A percentile compares a stretch with the other conserved stretches of the same genome.
These are phyloP conservation scores for Dictyostelium discoideum DNA, from an alignment of 78 protist genomes.

Conservation along the genomic window DNA sequence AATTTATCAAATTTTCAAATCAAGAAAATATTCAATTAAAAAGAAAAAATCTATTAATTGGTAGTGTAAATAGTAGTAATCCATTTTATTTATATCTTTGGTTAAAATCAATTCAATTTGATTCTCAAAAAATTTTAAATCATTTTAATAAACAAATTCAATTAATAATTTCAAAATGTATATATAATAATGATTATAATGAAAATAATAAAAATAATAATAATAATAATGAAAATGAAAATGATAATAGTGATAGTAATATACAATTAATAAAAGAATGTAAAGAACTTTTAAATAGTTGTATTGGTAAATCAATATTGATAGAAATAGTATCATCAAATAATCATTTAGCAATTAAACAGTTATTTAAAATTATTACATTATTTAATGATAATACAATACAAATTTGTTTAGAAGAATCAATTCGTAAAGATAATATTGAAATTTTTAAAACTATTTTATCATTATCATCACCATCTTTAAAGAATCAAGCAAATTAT, in stretches of 20 bases:
- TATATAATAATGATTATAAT: neutral
- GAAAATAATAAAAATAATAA: neutral
- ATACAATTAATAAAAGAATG: too few relatives aligned
- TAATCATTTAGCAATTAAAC: neutral
- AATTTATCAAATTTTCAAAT: neutral
- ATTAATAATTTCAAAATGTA: neutral
- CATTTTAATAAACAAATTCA: neutral
- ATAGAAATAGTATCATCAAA: neutral
- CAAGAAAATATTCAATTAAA: neutral
- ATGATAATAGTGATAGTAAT: too few relatives aligned
- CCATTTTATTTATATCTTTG: conserved; percentile 12
- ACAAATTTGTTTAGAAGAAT: neutral
- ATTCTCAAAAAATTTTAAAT: neutral
- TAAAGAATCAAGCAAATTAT: too few relatives aligned
- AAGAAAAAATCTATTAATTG: neutral
- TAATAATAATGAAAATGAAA: too few relatives aligned
- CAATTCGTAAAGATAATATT: neutral
- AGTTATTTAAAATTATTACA: neutral
- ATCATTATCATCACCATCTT: neutral
- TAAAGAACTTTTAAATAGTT: neutral
- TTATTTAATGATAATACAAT: too few relatives aligned
- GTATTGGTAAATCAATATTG: neutral
- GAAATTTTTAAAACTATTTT: neutral
- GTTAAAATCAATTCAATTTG: neutral
- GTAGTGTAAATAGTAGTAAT: neutral